These are phyloP conservation scores for Cyclotella baltica DNA, from an alignment of 108 stramenopile genomes.

Conservation along the genomic window DNA sequence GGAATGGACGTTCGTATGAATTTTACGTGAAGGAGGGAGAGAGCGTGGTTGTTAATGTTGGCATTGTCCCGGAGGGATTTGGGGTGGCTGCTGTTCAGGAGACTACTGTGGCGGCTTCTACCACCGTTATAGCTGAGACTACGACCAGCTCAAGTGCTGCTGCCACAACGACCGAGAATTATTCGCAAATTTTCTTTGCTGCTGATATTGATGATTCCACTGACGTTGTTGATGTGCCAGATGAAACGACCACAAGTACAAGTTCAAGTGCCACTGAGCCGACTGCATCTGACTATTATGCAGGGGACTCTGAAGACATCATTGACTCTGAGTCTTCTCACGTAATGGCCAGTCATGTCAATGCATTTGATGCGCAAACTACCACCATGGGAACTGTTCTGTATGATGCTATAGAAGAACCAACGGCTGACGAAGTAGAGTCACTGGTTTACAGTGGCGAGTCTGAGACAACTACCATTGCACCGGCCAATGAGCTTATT, in stretches of 20 bases:
- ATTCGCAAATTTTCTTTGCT: not conserved
- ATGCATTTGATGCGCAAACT: too few relatives aligned
- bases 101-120: not conserved
- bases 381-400: too few relatives aligned
- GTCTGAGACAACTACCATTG: too few relatives aligned
- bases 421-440: too few relatives aligned
- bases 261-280: not conserved
- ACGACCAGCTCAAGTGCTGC: not conserved
- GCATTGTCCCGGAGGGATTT: not conserved
- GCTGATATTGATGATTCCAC: not conserved
- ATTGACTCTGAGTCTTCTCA: too few relatives aligned
- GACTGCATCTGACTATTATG: too few relatives aligned
- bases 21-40: not conserved
- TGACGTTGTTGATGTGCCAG: not conserved
- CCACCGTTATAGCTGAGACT: not conserved
- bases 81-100: not conserved
- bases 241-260: not conserved
- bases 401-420: too few relatives aligned
- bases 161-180: not conserved
- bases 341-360: too few relatives aligned
- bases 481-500: too few relatives aligned
- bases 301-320: too few relatives aligned
- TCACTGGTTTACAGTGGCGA: too few relatives aligned
- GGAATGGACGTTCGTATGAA: not conserved
- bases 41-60: slow-evolving; percentile 8